Evolutionary conservation across 2,329 filamentous ascomycete genomes (phyloP).

Genomic region (Microsporum canis): DNA sequence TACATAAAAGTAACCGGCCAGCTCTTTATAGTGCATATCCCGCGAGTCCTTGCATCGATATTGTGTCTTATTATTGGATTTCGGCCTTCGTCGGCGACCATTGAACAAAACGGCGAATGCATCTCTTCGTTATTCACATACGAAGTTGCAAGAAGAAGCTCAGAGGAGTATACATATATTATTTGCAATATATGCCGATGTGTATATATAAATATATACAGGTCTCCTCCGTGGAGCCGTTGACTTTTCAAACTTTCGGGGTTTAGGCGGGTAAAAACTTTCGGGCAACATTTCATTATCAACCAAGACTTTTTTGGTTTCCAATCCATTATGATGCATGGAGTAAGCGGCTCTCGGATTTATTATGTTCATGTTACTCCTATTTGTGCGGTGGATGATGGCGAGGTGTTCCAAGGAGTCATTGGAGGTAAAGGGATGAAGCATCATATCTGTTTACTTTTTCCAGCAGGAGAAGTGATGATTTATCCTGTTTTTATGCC

Average conservation of each 20-base stretch:
- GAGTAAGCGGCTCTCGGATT: background rate
- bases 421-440: background rate
- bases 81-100: conserved; percentile 1
- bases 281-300: background rate
- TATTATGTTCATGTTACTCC: background rate
- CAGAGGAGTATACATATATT: background rate
- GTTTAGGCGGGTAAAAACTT: background rate
- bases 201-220: background rate
- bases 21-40: background rate
- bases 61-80: background rate
- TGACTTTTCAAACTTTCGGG: background rate
- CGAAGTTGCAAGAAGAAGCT: background rate
- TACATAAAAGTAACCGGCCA: background rate
- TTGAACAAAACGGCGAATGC: background rate
- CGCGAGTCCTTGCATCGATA: background rate
- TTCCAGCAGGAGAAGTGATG: background rate
- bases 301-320: background rate
- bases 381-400: background rate
- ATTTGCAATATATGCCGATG: background rate
- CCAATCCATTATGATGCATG: background rate
- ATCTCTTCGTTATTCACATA: background rate
- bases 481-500: background rate
- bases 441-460: background rate
- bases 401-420: background rate
- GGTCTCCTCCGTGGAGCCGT: background rate